phyloP scores from a whole-genome alignment of 106 monocot species.

The Dioscorea alata region DNA sequence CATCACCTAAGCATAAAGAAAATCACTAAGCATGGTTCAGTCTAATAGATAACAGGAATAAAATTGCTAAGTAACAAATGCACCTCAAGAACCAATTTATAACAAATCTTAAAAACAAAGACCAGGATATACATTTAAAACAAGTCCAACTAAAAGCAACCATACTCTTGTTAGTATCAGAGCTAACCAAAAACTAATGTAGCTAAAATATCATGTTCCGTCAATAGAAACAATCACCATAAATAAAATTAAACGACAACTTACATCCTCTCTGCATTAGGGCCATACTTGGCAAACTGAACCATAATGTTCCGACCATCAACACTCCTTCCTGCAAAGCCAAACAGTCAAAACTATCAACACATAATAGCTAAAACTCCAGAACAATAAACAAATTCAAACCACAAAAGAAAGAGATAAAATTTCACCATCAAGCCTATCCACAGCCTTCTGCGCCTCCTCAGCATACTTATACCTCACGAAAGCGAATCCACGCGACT shows the following conservation, averaged over 20 bases:
- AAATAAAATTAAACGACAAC: constrained; percentile 2
- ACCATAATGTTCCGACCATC: constrained; percentile 90
- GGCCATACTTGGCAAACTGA: constrained; percentile 96
- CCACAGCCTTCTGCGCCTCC: constrained; percentile 89
- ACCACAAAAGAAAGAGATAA: background rate
- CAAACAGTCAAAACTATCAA: background rate
- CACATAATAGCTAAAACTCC: background rate
- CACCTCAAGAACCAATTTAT: too few relatives aligned
- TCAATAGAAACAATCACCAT: background rate
- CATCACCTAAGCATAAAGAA: too few relatives aligned
- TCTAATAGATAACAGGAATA: too few relatives aligned
- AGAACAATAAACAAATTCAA: background rate
- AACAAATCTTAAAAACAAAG: too few relatives aligned
- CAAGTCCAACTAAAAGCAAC: too few relatives aligned
- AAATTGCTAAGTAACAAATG: too few relatives aligned
- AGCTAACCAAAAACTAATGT: too few relatives aligned
- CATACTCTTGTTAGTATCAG: too few relatives aligned
- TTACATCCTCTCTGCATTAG: constrained; percentile 91
- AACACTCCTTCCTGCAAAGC: constrained; percentile 58
- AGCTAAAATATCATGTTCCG: too few relatives aligned
- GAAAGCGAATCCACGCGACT: constrained; percentile 93
- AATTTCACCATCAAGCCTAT: constrained; percentile 66
- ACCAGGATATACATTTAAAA: too few relatives aligned
- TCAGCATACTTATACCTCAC: constrained; percentile 89
- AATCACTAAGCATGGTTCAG: too few relatives aligned